These are phyloP conservation scores for Asclepias syriaca DNA, from an alignment of 257 asterid species.

Conservation along the genomic window DNA sequence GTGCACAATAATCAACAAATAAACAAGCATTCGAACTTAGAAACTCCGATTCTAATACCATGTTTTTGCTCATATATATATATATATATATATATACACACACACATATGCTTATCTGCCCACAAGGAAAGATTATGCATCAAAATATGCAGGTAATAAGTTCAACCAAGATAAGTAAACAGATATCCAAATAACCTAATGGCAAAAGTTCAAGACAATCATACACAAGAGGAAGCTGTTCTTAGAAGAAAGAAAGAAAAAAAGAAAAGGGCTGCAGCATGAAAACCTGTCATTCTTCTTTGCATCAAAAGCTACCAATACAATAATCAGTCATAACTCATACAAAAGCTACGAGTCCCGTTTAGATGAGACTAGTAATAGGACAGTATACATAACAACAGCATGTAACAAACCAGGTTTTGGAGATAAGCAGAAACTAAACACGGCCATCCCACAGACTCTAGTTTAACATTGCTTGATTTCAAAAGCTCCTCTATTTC, in stretches of 20 bases:
- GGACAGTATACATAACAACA: background rate
- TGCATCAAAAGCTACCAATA: background rate
- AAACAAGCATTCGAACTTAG: no score
- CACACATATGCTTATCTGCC: no score
- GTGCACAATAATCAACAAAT: no score
- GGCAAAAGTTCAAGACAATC: background rate
- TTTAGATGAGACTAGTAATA: background rate
- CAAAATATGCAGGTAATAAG: no score
- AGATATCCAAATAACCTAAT: no score
- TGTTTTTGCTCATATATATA: no score
- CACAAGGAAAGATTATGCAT: no score
- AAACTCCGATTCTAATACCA: no score
- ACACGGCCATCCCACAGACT: slow-evolving; percentile 81
- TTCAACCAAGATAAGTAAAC: no score
- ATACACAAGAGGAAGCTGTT: background rate
- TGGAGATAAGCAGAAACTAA: slow-evolving; percentile 6
- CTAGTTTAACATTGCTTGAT: slow-evolving; percentile 29
- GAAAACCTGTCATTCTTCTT: background rate
- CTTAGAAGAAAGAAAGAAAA: background rate
- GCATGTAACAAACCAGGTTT: background rate
- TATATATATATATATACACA: no score
- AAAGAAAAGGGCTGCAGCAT: background rate
- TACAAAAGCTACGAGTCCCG: background rate
- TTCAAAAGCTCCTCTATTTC: slow-evolving; percentile 39
- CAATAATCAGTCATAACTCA: background rate